Evolutionary conservation across 177 flowering plant species (phyloP).

Genomic region (Vitis hybrid): DNA sequence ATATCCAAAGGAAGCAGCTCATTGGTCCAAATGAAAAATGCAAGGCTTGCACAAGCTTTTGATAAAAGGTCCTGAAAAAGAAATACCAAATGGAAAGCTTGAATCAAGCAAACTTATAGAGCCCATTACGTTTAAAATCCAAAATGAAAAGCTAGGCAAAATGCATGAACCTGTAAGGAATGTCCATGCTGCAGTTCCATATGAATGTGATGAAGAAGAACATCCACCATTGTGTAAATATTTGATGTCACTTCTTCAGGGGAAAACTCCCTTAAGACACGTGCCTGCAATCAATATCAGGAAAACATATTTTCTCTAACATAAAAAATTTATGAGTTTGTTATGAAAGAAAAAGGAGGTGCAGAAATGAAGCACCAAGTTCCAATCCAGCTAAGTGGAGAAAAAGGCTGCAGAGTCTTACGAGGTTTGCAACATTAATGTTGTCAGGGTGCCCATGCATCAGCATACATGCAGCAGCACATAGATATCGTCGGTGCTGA

Average conservation of each 20-base stretch:
- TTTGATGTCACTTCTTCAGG: conserved; percentile 98
- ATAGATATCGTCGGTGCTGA: conserved; percentile 78
- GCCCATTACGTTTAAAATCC: neutral
- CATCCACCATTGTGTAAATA: conserved; percentile 96
- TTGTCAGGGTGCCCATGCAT: conserved; percentile 91
- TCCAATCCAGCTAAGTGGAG: neutral
- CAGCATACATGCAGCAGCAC: conserved; percentile 98
- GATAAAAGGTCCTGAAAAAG: conserved; percentile 70
- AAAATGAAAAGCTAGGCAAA: neutral
- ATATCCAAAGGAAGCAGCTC: conserved; percentile 96
- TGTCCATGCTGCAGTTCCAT: conserved; percentile 85
- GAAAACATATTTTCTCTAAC: neutral
- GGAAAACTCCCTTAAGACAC: conserved; percentile 81
- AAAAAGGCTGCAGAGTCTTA: conserved; percentile 27
- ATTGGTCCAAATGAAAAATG: conserved; percentile 84
- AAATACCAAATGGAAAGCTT: neutral
- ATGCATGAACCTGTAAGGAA: conserved; percentile 59
- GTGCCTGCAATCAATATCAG: conserved; percentile 48
- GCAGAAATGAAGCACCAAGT: neutral
- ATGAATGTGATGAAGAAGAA: conserved; percentile 86
- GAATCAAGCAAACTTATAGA: neutral
- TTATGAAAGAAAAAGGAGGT: neutral
- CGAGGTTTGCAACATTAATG: conserved; percentile 84
- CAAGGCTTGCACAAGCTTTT: conserved; percentile 73
- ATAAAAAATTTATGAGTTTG: neutral